Conservation (phyloP, 257 asterid species). For the Knoxia roxburghii region DNA sequence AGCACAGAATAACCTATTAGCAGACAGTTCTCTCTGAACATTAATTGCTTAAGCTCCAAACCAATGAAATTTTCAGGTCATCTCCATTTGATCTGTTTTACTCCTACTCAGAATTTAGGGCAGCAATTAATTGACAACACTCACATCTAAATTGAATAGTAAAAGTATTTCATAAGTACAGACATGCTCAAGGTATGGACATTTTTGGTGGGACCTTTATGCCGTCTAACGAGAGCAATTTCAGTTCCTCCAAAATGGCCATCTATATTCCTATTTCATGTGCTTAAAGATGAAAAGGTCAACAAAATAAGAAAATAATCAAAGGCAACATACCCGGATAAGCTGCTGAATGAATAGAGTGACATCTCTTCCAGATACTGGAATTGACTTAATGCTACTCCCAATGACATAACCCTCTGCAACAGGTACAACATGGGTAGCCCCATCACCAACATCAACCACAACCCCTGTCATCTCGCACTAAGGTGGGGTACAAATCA, state of each 20-base stretch:
- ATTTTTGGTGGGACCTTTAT: not conserved
- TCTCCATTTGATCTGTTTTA: not conserved
- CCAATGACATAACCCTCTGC: conserved; percentile 98
- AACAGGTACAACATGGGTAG: conserved; percentile 95
- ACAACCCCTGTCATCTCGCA: conserved; percentile 99
- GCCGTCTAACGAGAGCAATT: not conserved
- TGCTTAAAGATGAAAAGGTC: not conserved
- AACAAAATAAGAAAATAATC: conserved; percentile 1
- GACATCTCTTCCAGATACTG: conserved; percentile 80
- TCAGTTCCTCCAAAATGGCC: not conserved
- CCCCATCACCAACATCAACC: conserved; percentile 96
- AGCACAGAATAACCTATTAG: not conserved
- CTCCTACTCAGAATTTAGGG: not conserved
- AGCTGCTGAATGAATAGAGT: conserved; percentile 87
- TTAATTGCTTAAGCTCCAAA: not conserved
- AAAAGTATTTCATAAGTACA: no score
- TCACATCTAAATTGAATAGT: not conserved
- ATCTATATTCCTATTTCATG: not conserved
- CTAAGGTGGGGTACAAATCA: conserved; percentile 39
- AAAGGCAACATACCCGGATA: conserved; percentile 55
- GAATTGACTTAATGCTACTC: conserved; percentile 92
- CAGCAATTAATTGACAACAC: no score
- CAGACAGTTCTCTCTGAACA: not conserved
- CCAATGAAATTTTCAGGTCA: not conserved
- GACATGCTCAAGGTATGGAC: not conserved